A percentile compares a stretch with the other conserved stretches of the same genome.
phyloP scores from a whole-genome alignment of 495 filamentous ascomycete genomes.

The Podospora anserina region DNA sequence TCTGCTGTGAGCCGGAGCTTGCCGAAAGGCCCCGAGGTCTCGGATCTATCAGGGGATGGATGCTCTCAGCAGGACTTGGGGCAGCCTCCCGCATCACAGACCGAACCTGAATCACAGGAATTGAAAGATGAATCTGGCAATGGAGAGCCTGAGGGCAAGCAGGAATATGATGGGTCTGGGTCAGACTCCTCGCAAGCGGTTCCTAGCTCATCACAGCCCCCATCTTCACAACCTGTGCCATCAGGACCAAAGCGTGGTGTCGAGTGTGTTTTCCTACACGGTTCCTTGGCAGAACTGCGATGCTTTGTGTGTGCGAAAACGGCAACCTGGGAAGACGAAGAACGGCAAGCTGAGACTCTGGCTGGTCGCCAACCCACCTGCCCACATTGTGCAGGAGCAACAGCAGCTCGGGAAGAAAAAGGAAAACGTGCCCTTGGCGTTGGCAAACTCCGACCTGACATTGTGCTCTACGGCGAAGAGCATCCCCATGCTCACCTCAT shows the following conservation, averaged over 20 bases:
- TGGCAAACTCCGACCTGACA: slow-evolving; percentile 62
- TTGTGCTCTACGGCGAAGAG: slow-evolving; percentile 69
- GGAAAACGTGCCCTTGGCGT: slow-evolving; percentile 63
- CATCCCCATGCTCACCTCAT: slow-evolving; percentile 64
- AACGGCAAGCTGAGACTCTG: slow-evolving; percentile 46
- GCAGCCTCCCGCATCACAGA: neutral
- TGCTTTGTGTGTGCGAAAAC: slow-evolving; percentile 61
- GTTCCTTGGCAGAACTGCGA: slow-evolving; percentile 56
- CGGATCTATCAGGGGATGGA: slow-evolving; percentile 31
- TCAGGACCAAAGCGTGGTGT: slow-evolving; percentile 43
- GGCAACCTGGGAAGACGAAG: slow-evolving; percentile 57
- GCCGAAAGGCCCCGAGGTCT: slow-evolving; percentile 22
- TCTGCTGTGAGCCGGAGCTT: slow-evolving; percentile 9
- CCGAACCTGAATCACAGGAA: neutral
- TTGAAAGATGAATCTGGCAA: neutral
- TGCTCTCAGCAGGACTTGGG: slow-evolving; percentile 18
- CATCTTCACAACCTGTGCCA: slow-evolving; percentile 10
- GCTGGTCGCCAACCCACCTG: slow-evolving; percentile 61
- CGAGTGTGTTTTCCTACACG: slow-evolving; percentile 66
- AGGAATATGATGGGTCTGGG: too few species aligned
- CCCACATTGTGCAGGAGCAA: slow-evolving; percentile 54
- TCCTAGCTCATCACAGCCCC: slow-evolving; percentile 4
- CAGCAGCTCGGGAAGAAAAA: slow-evolving; percentile 53
- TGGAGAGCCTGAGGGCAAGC: neutral
- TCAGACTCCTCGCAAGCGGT: neutral